phyloP scores from a whole-genome alignment of 75 land plant species.

The Chamaecyparis obtusa region DNA sequence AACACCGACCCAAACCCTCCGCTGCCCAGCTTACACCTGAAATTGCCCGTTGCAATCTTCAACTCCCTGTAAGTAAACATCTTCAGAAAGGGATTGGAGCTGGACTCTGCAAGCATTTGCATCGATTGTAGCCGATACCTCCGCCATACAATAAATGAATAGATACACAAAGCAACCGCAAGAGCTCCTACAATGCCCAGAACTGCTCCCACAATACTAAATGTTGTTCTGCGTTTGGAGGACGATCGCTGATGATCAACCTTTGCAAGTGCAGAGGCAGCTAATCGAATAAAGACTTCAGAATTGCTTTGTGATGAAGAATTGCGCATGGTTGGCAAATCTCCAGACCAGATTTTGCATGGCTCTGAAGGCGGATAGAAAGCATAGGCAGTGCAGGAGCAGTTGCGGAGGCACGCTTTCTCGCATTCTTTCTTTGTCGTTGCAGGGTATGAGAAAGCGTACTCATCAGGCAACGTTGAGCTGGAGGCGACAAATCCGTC shows the following conservation, averaged over 20 bases:
- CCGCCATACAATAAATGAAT: not conserved
- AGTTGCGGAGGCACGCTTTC: slow-evolving; percentile 20
- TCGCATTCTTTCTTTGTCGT: slow-evolving; percentile 13
- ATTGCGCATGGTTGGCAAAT: slow-evolving; percentile 1
- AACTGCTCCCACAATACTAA: not conserved
- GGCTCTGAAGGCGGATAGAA: not conserved
- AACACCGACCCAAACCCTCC: no score
- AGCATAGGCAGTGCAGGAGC: slow-evolving; percentile 23
- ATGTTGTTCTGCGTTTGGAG: no score
- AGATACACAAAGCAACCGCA: not conserved
- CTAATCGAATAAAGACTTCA: not conserved
- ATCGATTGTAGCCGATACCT: not conserved
- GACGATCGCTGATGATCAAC: not conserved
- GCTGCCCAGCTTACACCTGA: no score
- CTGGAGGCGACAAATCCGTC: slow-evolving; percentile 13
- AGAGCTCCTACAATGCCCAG: not conserved
- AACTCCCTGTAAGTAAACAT: no score
- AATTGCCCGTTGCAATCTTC: no score
- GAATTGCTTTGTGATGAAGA: not conserved
- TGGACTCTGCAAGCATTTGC: not conserved
- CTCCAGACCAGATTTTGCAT: slow-evolving; percentile 19
- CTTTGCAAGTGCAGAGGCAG: not conserved
- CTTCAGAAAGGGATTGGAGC: not conserved
- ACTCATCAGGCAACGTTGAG: slow-evolving; percentile 2
- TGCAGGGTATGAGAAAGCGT: not conserved